A percentile compares a stretch with the other conserved stretches of the same genome.
Evolutionary conservation across 768 basidiomycete species (phyloP).

Genomic region (Boletus bicolor): DNA sequence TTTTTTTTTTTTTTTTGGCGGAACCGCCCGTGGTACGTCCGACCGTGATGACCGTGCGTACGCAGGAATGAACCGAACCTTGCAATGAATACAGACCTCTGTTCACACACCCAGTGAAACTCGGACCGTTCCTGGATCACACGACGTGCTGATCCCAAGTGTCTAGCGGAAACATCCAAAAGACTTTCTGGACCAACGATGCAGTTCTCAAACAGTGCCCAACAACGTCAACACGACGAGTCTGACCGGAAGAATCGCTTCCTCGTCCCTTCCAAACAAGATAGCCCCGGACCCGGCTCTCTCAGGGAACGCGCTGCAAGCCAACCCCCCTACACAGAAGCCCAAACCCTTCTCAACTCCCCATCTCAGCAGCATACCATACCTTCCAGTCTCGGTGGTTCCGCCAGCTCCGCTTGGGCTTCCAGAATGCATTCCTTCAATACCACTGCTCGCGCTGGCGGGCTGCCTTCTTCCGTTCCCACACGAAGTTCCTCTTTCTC

Average conservation of each 20-base stretch:
- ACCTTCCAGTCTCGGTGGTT: slow-evolving; percentile 45
- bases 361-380: slow-evolving; percentile 51
- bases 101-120: neutral
- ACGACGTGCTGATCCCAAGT: neutral
- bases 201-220: slow-evolving; percentile 31
- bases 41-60: neutral
- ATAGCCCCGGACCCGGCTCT: slow-evolving; percentile 37
- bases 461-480: slow-evolving; percentile 52
- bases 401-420: slow-evolving; percentile 38
- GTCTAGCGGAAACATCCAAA: neutral
- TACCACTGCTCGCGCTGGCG: slow-evolving; percentile 32
- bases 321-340: slow-evolving; percentile 60
- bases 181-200: slow-evolving; percentile 23
- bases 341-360: slow-evolving; percentile 46
- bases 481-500: slow-evolving; percentile 71
- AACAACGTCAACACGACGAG: slow-evolving; percentile 41
- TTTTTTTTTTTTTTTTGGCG: neutral
- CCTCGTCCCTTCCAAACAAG: slow-evolving; percentile 41
- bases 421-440: slow-evolving; percentile 44
- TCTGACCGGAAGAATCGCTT: slow-evolving; percentile 63
- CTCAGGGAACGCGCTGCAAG: slow-evolving; percentile 65
- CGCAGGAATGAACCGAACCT: neutral
- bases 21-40: neutral
- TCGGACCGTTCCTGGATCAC: slow-evolving; percentile 17
- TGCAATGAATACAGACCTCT: neutral